Base-by-base conservation (phyloP, 495 filamentous ascomycete species). In the Trichoderma asperelloides region DNA sequence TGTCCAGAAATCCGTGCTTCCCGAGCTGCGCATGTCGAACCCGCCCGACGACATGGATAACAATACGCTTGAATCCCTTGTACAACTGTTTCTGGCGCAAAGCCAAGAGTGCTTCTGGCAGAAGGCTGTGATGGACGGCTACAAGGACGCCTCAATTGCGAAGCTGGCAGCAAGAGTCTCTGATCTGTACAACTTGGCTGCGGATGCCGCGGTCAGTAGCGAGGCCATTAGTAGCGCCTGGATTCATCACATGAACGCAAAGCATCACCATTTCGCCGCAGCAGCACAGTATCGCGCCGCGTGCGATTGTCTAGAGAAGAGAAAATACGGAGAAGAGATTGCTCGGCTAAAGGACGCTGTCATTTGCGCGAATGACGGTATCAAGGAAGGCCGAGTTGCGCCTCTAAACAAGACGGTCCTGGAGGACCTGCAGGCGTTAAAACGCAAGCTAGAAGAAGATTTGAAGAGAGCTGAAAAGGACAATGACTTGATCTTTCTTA, bases 51-150 rank as follows among this genome's bases (percentile, higher is more conserved):
- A 98, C 69, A 97, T 98, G 95, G 95, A 98, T 73, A 83, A 85
- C 25, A 83, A 89, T 72, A 96, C 94, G 0, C 77, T 98, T 30
- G 89, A 92, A 70, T 91, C 91, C 64, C 79, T 97, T 21, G 88
- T 91, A 69, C 84, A 94, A 72, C 82, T 98, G 41, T 82, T 96
- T 63, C 82, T 98, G 0, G 95, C 92, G 16, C 93, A 98, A 73
- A 92, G 88, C 43, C 95, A 98, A 71, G 95, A 98, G 76, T 97
- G 94, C 74, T 97, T 94, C 76, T 98, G 95, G 95, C 89, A 94
- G 66, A 98, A 96, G 73, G 95, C 96, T 2, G 95, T 96, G 25
- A 94, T 93, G 81, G 95, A 97, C 74, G 88, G 88, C 13, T 84
- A 96, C 74, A 96, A 96, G 72, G 95, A 98, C 74, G 89, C 85